Evolutionary conservation across 495 filamentous ascomycete genomes (phyloP).

Genomic region (Cercophora sp.): DNA sequence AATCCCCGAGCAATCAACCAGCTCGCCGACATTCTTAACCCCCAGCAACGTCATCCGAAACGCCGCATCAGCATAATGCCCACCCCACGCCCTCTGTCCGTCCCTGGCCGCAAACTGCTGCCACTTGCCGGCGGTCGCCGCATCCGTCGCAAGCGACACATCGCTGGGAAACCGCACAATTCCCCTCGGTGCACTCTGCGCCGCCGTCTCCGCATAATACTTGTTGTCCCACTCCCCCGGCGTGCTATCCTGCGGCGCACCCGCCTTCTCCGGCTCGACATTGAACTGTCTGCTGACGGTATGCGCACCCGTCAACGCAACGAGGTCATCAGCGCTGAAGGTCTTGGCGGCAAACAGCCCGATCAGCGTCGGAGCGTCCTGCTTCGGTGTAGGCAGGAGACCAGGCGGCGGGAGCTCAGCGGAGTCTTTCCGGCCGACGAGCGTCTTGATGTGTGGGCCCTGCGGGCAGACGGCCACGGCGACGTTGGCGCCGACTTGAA

Average conservation of each 20-base stretch:
- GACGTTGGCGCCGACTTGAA: constrained; percentile 7
- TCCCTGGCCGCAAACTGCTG: neutral
- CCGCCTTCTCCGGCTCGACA: neutral
- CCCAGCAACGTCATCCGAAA: constrained; percentile 7
- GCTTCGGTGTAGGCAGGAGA: neutral
- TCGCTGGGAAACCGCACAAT: constrained; percentile 5
- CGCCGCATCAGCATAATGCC: neutral
- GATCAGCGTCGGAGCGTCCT: neutral
- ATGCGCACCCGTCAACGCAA: constrained; percentile 6
- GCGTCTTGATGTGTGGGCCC: constrained; percentile 3
- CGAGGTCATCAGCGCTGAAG: neutral
- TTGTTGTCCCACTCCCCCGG: neutral
- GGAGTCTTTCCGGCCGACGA: neutral
- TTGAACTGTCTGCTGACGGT: neutral
- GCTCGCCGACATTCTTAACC: neutral
- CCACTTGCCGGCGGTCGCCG: neutral
- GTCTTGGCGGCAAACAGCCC: constrained; percentile 3
- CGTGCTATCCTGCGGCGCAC: constrained; percentile 1
- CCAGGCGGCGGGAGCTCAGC: neutral
- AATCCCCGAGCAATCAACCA: neutral
- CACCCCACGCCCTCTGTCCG: neutral
- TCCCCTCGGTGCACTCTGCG: neutral
- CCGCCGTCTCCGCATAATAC: constrained; percentile 3
- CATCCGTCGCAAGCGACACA: neutral
- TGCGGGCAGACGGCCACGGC: constrained; percentile 2